A percentile compares a stretch with the other conserved stretches of the same genome.
phyloP scores from a whole-genome alignment of 176 grass and related monocot species.

The Zoysia pacifica region DNA sequence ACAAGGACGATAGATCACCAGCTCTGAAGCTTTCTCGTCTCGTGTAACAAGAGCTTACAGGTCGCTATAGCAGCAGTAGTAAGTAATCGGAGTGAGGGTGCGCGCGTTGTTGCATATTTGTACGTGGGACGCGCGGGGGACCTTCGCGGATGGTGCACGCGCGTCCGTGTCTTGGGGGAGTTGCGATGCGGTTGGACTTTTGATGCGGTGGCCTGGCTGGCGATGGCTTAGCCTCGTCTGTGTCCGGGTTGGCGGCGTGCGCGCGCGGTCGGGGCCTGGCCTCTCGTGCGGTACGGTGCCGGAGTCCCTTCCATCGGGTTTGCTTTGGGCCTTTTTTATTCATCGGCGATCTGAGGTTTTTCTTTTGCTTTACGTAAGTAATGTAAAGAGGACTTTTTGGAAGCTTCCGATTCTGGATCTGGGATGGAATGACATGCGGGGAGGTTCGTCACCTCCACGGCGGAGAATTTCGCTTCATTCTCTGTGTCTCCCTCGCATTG shows the following conservation, averaged over 20 bases:
- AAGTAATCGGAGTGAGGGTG: not conserved
- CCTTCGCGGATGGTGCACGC: slow-evolving; percentile 44
- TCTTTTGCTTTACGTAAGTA: not conserved
- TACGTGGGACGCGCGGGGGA: not conserved
- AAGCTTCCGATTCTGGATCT: slow-evolving; percentile 44
- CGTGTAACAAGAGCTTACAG: not conserved
- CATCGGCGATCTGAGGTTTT: not conserved
- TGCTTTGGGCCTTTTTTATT: not conserved
- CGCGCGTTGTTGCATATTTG: slow-evolving; percentile 21
- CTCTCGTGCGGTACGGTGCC: not conserved
- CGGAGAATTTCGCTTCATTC: slow-evolving; percentile 44
- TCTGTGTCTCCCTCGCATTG: not conserved
- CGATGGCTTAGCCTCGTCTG: slow-evolving; percentile 26
- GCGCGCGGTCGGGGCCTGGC: slow-evolving; percentile 26
- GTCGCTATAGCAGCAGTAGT: not conserved
- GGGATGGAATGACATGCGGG: not conserved
- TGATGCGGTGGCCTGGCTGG: slow-evolving; percentile 26
- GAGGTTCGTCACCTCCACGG: slow-evolving; percentile 27
- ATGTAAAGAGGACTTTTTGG: slow-evolving; percentile 44
- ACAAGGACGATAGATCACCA: not conserved
- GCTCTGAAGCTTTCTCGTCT: not conserved
- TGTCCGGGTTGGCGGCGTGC: slow-evolving; percentile 50
- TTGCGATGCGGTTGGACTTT: slow-evolving; percentile 34
- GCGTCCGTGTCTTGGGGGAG: slow-evolving; percentile 18
- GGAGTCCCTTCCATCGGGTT: not conserved